Conservation (phyloP, 2,329 filamentous ascomycete genomes). For the Endothia cerciana region DNA sequence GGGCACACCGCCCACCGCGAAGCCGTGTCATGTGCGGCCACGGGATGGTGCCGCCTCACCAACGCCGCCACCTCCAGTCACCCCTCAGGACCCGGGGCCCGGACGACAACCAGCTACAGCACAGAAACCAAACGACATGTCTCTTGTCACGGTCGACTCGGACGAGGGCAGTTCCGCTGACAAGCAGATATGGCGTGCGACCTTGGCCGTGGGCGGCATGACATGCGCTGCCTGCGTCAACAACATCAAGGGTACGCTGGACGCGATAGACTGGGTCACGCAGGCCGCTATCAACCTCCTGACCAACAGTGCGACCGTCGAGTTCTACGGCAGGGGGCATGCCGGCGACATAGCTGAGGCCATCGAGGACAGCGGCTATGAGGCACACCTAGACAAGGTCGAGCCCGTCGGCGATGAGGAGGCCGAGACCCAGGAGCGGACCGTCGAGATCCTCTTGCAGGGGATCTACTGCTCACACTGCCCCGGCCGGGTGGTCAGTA, state of each 20-base stretch:
- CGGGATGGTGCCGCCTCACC: not conserved
- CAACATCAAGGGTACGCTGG: constrained; percentile 62
- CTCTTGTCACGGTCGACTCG: constrained; percentile 42
- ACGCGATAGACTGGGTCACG: constrained; percentile 61
- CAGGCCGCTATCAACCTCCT: constrained; percentile 66
- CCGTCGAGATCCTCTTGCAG: constrained; percentile 67
- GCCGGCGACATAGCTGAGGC: constrained; percentile 52
- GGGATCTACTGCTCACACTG: constrained; percentile 79
- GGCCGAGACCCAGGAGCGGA: constrained; percentile 46
- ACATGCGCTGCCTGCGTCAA: constrained; percentile 72
- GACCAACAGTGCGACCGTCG: constrained; percentile 67
- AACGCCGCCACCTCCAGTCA: constrained; percentile 7
- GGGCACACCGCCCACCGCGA: constrained; percentile 18
- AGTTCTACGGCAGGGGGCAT: constrained; percentile 54
- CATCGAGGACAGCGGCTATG: constrained; percentile 69
- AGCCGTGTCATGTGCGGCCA: constrained; percentile 1
- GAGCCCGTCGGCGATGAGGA: constrained; percentile 41
- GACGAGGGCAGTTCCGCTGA: constrained; percentile 35
- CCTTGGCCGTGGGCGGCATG: constrained; percentile 71
- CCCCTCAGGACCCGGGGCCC: not conserved
- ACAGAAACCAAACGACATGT: constrained; percentile 19
- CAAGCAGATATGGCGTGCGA: constrained; percentile 51
- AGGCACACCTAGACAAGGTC: constrained; percentile 61
- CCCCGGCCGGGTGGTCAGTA: constrained; percentile 59
- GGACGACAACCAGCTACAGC: not conserved